Evolutionary conservation across 768 basidiomycete species (phyloP).

Genomic region (Phlebiopsis flavidoalba): DNA sequence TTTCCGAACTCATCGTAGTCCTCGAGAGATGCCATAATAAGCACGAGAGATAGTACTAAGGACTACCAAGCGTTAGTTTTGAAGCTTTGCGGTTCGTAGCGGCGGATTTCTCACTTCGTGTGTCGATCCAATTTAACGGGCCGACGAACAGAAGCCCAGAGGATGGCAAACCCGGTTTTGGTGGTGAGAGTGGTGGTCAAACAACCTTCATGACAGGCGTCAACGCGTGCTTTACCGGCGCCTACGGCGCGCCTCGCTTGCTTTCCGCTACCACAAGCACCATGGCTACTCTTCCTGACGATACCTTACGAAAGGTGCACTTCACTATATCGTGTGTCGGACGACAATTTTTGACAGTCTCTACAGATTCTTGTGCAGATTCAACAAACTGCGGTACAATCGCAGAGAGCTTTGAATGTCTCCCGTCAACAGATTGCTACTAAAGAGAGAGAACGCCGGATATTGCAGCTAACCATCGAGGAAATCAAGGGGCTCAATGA

Average conservation of each 20-base stretch:
- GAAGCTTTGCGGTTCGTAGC: not conserved
- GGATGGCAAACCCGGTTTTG: not conserved
- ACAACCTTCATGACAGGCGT: constrained; percentile 1
- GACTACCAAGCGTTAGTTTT: not conserved
- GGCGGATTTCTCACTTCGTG: not conserved
- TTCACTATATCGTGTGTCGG: not conserved
- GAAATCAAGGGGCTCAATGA: constrained; percentile 71
- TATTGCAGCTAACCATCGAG: constrained; percentile 82
- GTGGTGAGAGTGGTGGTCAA: not conserved
- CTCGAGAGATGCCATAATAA: constrained; percentile 54
- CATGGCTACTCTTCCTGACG: constrained; percentile 46
- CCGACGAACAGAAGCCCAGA: not conserved
- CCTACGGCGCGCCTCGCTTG: not conserved
- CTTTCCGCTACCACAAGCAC: not conserved
- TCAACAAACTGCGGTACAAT: constrained; percentile 84
- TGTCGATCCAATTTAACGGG: no score
- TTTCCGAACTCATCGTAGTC: constrained; percentile 96
- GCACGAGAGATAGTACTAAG: not conserved
- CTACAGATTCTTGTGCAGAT: constrained; percentile 86
- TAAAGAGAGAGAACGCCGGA: constrained; percentile 87
- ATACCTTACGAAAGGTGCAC: constrained; percentile 75
- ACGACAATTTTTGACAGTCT: not conserved
- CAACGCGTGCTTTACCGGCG: constrained; percentile 9
- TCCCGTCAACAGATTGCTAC: constrained; percentile 69
- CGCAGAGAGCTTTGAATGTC: constrained; percentile 71